A percentile compares a stretch with the other conserved stretches of the same genome.
Conservation (phyloP, 2,329 filamentous ascomycete species). For the Talaromyces pinophilus region DNA sequence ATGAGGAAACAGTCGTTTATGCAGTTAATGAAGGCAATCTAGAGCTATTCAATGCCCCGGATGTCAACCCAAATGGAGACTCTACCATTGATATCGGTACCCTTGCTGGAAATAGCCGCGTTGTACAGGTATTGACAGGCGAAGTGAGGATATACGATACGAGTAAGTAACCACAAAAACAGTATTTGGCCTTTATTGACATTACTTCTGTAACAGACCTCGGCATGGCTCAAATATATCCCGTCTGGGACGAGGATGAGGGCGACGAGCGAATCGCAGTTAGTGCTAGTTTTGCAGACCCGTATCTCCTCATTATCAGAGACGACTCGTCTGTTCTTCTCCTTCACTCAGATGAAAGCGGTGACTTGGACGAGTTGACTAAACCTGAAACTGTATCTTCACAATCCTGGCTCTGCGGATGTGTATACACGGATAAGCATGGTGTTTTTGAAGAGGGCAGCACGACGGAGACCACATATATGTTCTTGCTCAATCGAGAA, state of each 20-base stretch:
- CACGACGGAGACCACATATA: constrained; percentile 57
- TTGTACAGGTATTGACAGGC: constrained; percentile 83
- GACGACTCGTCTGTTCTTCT: constrained; percentile 81
- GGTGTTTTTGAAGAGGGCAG: constrained; percentile 53
- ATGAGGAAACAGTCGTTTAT: constrained; percentile 77
- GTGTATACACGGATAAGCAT: constrained; percentile 71
- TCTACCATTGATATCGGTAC: constrained; percentile 82
- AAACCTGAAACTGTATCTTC: constrained; percentile 60
- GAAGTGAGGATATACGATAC: constrained; percentile 90
- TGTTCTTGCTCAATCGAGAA: constrained; percentile 75
- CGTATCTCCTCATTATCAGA: constrained; percentile 77
- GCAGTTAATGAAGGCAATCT: constrained; percentile 71
- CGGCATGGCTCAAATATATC: constrained; percentile 84
- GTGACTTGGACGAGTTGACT: constrained; percentile 82
- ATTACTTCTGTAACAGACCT: constrained; percentile 59
- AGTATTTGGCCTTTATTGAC: constrained; percentile 2
- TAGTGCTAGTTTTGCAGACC: constrained; percentile 81
- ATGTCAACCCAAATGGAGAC: constrained; percentile 89
- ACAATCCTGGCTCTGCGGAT: constrained; percentile 79
- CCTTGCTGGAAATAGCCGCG: constrained; percentile 74
- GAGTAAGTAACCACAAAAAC: constrained; percentile 57
- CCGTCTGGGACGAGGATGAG: constrained; percentile 87
- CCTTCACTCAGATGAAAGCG: constrained; percentile 74
- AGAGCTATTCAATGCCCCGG: constrained; percentile 74
- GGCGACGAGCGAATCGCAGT: constrained; percentile 73